A percentile compares a stretch with the other conserved stretches of the same genome.
These are phyloP conservation scores for Glycyrrhiza uralensis DNA, from an alignment of 306 rosid genomes.

Conservation along the genomic window DNA sequence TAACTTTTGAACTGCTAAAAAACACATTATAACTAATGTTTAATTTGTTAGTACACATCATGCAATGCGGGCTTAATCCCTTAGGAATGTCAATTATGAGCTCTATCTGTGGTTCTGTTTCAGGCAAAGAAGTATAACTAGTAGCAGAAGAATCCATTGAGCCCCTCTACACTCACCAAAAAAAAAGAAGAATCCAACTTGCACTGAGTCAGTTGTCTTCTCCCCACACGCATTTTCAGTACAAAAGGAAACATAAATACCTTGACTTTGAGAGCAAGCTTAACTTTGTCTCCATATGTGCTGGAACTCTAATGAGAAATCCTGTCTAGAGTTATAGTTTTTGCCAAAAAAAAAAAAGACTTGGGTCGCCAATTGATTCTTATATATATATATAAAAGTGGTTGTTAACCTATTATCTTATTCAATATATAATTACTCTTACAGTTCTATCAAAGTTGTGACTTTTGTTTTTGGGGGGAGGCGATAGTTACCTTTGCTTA, in stretches of 20 bases:
- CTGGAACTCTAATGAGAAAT: neutral
- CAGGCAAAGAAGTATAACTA: neutral
- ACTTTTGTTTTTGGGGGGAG: too few relatives aligned
- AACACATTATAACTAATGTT: too few relatives aligned
- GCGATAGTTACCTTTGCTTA: too few relatives aligned
- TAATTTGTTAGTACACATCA: slow-evolving; percentile 8
- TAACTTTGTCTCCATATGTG: neutral
- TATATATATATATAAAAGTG: too few relatives aligned
- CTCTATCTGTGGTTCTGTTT: neutral
- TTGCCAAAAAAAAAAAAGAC: too few relatives aligned
- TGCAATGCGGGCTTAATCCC: neutral
- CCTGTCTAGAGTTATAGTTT: too few relatives aligned
- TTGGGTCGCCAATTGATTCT: too few relatives aligned
- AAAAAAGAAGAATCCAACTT: neutral
- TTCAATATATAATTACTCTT: too few relatives aligned
- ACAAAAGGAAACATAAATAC: neutral
- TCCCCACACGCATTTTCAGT: neutral
- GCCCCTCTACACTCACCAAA: neutral
- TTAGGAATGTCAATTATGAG: slow-evolving; percentile 13
- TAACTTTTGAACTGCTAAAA: too few relatives aligned
- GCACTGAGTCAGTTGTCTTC: neutral
- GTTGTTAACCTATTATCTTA: too few relatives aligned
- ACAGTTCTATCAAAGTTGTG: too few relatives aligned
- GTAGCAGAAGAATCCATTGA: neutral
- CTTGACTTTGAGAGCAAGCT: neutral